These are phyloP conservation scores for Penicillium sp. DNA, from an alignment of 2,329 filamentous ascomycete genomes.

Conservation along the genomic window DNA sequence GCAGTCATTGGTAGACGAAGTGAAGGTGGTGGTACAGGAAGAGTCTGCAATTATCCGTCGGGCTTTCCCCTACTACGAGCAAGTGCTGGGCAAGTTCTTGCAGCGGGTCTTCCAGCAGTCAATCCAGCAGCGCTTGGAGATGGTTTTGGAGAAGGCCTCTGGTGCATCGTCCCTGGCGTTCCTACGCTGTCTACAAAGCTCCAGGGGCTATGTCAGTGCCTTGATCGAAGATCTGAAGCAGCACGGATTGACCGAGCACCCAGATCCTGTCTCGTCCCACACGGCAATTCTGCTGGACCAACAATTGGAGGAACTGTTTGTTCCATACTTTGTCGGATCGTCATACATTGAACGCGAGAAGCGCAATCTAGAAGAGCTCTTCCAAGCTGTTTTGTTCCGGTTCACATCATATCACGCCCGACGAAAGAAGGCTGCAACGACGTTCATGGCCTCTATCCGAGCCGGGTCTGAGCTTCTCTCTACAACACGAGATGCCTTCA, in stretches of 20 bases:
- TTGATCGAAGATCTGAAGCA: constrained; percentile 91
- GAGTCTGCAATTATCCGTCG: constrained; percentile 96
- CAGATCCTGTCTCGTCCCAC: constrained; percentile 84
- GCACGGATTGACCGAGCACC: constrained; percentile 92
- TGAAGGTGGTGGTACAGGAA: constrained; percentile 93
- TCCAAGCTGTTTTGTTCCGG: constrained; percentile 91
- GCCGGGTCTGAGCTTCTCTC: constrained; percentile 86
- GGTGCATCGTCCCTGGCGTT: constrained; percentile 91
- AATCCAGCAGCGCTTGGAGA: constrained; percentile 91
- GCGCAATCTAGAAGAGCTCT: constrained; percentile 73
- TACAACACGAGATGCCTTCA: constrained; percentile 86
- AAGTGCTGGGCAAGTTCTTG: constrained; percentile 87
- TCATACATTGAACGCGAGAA: constrained; percentile 68
- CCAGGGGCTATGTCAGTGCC: constrained; percentile 81
- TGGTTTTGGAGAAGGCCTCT: constrained; percentile 92
- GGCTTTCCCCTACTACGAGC: constrained; percentile 94
- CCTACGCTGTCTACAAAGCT: constrained; percentile 84
- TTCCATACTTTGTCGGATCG: constrained; percentile 66
- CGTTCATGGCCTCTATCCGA: constrained; percentile 90
- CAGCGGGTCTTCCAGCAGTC: constrained; percentile 98
- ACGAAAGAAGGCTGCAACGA: constrained; percentile 83
- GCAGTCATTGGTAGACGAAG: constrained; percentile 90
- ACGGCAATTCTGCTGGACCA: constrained; percentile 72
- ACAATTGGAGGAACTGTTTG: constrained; percentile 67
- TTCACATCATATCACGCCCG: constrained; percentile 86